Conservation (phyloP, 345 rosid genomes). For the Pugionium dolabratum region DNA sequence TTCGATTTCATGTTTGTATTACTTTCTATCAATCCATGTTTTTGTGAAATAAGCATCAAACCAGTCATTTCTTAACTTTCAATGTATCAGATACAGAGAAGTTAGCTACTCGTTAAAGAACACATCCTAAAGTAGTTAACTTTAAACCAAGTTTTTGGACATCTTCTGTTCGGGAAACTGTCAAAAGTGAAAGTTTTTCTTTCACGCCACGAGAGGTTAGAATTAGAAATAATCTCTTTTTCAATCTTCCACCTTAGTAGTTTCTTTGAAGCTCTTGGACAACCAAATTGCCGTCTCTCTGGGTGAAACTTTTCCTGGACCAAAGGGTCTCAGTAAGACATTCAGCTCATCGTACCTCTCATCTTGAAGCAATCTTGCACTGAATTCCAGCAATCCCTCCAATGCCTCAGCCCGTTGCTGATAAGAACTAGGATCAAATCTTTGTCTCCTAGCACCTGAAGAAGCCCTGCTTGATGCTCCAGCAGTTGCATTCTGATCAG, state of each 20-base stretch:
- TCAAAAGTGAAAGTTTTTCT: conserved; percentile 23
- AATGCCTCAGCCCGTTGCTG: conserved; percentile 97
- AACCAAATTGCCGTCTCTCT: conserved; percentile 99
- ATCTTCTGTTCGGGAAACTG: conserved; percentile 15
- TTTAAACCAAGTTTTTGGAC: background rate
- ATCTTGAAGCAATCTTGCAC: conserved; percentile 86
- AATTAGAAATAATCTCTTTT: conserved; percentile 24
- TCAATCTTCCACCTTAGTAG: conserved; percentile 51
- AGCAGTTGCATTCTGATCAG: conserved; percentile 88
- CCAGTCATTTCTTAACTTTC: background rate
- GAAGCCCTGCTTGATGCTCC: conserved; percentile 90
- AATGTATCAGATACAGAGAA: conserved; percentile 34
- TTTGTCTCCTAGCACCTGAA: conserved; percentile 58
- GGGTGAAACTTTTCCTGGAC: conserved; percentile 97
- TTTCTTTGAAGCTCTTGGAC: conserved; percentile 92
- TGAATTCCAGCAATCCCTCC: conserved; percentile 97
- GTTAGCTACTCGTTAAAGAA: conserved; percentile 36
- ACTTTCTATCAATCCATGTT: background rate
- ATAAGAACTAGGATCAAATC: conserved; percentile 84
- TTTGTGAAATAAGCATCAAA: conserved; percentile 10
- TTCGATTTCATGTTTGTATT: background rate
- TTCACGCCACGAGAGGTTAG: conserved; percentile 33
- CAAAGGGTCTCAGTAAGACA: conserved; percentile 93
- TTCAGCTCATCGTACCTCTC: conserved; percentile 93
- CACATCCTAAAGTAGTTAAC: conserved; percentile 35